Base-by-base conservation (phyloP, 2,329 filamentous ascomycete species). In the Penicillium sclerotiorum region DNA sequence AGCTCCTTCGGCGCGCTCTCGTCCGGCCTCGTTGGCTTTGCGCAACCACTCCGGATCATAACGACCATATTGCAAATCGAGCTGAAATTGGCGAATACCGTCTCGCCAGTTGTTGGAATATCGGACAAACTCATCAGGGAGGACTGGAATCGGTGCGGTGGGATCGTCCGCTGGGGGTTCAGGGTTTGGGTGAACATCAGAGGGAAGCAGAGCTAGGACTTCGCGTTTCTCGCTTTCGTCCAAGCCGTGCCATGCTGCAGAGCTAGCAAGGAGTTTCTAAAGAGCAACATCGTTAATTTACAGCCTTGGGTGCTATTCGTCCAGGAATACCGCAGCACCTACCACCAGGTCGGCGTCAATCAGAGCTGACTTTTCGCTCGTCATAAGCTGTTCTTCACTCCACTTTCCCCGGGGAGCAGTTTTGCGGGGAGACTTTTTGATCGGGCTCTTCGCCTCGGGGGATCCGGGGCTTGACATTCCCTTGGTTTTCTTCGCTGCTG, bases 11-110 rank as follows among this genome's bases (percentile, higher is more conserved):
- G 72, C 73, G 9, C 83, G 74, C 52, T 80, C 73, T 43, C 74
- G 60, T 43, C 77, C 76, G 1, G 84, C 84, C 55, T 74, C 65
- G 27, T 74, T 69, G 12, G 84, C 84, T 48, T 82, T 72, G 2
- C 69, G 70, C 50, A 80, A 73, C 83, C 83, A 87, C 43, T 74
- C 73, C 8, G 79, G 77, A n/a, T 79, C 77, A 55, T 84, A 78
- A 42, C 75, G 76, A 2, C 84, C 84, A 21, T 76, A 71, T 18
- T 65, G 65, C 1, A 86, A 70, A 56, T 86, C 81, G 3, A 76
- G 63, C 60, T 84, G 77, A 61, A 82, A 86, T 43, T 77, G 73
- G 15, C 78, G 76, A 32, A 84, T 64, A 36, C 75, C 79, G 17
- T 77, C 77, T 18, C 77, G 74, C 66, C 83, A 81, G 49, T 76